These are phyloP conservation scores for Boletus sensibilis DNA, from an alignment of 768 basidiomycete genomes.

Conservation along the genomic window DNA sequence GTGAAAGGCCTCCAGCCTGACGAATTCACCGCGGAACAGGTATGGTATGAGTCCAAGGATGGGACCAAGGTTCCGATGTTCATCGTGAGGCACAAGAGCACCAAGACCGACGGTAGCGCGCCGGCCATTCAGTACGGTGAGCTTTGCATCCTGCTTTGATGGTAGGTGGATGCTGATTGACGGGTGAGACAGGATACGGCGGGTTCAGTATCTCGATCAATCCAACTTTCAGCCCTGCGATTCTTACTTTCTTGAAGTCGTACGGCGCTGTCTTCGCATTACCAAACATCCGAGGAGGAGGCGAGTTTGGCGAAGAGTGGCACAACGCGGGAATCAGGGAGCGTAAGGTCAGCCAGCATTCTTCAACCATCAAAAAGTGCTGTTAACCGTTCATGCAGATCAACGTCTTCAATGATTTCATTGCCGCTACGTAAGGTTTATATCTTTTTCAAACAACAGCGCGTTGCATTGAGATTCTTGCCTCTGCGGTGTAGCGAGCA, in stretches of 20 bases:
- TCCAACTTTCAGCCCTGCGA: slow-evolving; percentile 68
- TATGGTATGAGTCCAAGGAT: slow-evolving; percentile 80
- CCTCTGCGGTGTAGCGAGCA: slow-evolving; percentile 47
- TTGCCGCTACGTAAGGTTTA: slow-evolving; percentile 65
- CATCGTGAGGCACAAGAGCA: slow-evolving; percentile 71
- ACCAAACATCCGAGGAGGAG: slow-evolving; percentile 64
- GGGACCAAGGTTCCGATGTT: slow-evolving; percentile 86
- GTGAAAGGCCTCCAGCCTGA: slow-evolving; percentile 61
- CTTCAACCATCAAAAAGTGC: neutral
- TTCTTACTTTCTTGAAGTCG: slow-evolving; percentile 70
- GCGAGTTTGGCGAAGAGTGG: slow-evolving; percentile 86
- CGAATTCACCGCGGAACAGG: slow-evolving; percentile 72
- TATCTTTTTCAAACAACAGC: neutral
- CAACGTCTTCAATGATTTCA: slow-evolving; percentile 82
- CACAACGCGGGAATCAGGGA: slow-evolving; percentile 70
- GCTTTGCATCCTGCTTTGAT: slow-evolving; percentile 1
- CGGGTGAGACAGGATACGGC: slow-evolving; percentile 59
- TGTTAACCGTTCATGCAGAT: slow-evolving; percentile 37
- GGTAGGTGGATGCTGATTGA: neutral
- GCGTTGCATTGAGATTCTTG: neutral
- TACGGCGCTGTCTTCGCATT: slow-evolving; percentile 68
- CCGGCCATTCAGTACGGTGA: slow-evolving; percentile 76
- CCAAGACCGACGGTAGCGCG: slow-evolving; percentile 69
- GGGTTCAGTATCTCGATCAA: slow-evolving; percentile 72
- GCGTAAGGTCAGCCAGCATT: slow-evolving; percentile 50